Percentiles rank a stretch among this genome's conserved stretches.
Evolutionary conservation across 306 rosid genomes (phyloP).

Genomic region (Alnus rubra): DNA sequence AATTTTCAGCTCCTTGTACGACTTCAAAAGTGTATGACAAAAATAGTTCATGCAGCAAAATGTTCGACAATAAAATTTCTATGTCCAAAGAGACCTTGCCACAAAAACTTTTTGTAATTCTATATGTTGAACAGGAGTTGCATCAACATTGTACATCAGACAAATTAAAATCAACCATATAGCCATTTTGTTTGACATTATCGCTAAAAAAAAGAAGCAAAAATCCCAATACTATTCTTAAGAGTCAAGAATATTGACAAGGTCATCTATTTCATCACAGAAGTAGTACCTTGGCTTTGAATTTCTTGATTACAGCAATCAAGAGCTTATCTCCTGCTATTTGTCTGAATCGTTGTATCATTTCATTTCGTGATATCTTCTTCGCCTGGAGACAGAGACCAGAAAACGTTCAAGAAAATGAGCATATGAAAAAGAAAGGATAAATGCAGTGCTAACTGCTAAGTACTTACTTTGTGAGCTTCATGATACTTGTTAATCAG

Average conservation of each 20-base stretch:
- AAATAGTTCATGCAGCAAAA: neutral
- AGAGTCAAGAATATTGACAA: neutral
- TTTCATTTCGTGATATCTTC: slow-evolving; percentile 55
- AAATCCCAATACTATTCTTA: slow-evolving; percentile 6
- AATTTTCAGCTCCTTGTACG: neutral
- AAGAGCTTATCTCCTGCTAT: slow-evolving; percentile 75
- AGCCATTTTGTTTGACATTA: neutral
- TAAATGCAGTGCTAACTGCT: neutral
- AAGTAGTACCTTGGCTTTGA: slow-evolving; percentile 52
- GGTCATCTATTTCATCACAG: neutral
- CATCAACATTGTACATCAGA: neutral
- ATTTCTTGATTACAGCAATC: slow-evolving; percentile 57
- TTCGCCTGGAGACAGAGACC: slow-evolving; percentile 45
- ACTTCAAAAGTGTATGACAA: neutral
- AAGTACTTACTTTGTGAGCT: slow-evolving; percentile 52
- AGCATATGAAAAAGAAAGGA: neutral
- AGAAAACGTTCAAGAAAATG: neutral
- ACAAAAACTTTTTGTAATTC: too few species aligned
- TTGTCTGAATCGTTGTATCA: slow-evolving; percentile 57
- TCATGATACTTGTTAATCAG: slow-evolving; percentile 53
- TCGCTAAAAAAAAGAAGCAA: neutral
- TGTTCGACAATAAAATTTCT: neutral
- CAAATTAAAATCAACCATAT: slow-evolving; percentile 20
- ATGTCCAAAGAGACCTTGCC: neutral
- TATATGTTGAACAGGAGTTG: too few species aligned